Evolutionary conservation across 306 rosid genomes (phyloP).

Genomic region (Luffa acutangula): DNA sequence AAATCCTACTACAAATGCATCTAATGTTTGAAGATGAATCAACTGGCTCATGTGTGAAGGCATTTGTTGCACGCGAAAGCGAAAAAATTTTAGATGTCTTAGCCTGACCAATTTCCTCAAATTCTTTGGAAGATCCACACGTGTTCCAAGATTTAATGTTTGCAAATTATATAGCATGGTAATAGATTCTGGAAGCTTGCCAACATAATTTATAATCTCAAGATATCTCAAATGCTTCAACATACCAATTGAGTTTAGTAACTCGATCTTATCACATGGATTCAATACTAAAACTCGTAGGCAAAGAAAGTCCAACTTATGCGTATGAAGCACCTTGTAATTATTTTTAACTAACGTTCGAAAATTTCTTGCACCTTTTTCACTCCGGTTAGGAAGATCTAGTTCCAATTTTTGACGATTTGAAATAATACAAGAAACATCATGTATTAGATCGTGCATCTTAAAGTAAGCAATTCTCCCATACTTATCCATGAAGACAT

Average conservation of each 20-base stretch:
- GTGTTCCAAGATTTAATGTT: not conserved
- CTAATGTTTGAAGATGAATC: not conserved
- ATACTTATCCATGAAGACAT: too few relatives aligned
- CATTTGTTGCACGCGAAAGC: not conserved
- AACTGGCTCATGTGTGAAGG: not conserved
- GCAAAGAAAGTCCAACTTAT: too few relatives aligned
- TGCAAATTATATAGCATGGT: not conserved
- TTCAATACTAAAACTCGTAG: not conserved
- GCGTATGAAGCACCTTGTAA: too few relatives aligned
- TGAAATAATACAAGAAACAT: not conserved
- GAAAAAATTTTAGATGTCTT: not conserved
- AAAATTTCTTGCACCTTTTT: not conserved
- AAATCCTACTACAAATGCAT: not conserved
- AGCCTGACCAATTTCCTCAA: not conserved
- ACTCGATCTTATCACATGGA: too few relatives aligned
- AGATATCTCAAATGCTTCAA: conserved; percentile 8
- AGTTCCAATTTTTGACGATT: not conserved
- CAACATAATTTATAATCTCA: not conserved
- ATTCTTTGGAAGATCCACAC: not conserved
- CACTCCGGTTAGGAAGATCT: not conserved
- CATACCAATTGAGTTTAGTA: not conserved
- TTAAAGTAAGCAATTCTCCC: not conserved
- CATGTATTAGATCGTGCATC: not conserved
- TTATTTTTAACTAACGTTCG: not conserved
- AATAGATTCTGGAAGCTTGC: not conserved